phyloP scores from a whole-genome alignment of 176 grass and related monocot genomes.

The Oryza meridionalis region DNA sequence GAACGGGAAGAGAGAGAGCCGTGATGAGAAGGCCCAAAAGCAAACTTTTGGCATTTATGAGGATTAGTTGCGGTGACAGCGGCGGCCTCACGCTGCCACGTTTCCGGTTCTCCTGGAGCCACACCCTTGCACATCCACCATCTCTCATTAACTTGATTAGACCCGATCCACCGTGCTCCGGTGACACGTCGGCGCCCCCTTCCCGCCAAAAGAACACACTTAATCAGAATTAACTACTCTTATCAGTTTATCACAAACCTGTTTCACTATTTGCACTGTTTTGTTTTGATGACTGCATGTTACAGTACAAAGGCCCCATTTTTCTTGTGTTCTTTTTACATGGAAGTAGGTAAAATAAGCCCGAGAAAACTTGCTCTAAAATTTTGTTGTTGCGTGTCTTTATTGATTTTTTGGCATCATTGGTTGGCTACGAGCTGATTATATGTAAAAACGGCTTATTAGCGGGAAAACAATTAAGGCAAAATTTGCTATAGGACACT shows the following conservation, averaged over 20 bases:
- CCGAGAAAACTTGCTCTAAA: too few species aligned
- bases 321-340: not conserved
- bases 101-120: not conserved
- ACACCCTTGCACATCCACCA: not conserved
- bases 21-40: conserved; percentile 33
- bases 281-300: not conserved
- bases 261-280: not conserved
- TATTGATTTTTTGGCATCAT: too few species aligned
- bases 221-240: not conserved
- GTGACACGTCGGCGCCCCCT: not conserved
- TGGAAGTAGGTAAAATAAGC: too few species aligned
- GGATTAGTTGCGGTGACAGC: conserved; percentile 42
- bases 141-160: not conserved
- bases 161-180: conserved; percentile 18
- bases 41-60: conserved; percentile 54
- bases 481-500: too few species aligned
- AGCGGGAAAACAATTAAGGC: too few species aligned
- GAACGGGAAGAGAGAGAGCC: not conserved
- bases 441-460: too few species aligned
- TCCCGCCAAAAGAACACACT: not conserved
- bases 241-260: not conserved
- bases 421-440: too few species aligned
- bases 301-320: not conserved
- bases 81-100: conserved; percentile 17
- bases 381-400: too few species aligned